These are phyloP conservation scores for Alternaria triticimaculans DNA, from an alignment of 2,329 filamentous ascomycete genomes.

Conservation along the genomic window DNA sequence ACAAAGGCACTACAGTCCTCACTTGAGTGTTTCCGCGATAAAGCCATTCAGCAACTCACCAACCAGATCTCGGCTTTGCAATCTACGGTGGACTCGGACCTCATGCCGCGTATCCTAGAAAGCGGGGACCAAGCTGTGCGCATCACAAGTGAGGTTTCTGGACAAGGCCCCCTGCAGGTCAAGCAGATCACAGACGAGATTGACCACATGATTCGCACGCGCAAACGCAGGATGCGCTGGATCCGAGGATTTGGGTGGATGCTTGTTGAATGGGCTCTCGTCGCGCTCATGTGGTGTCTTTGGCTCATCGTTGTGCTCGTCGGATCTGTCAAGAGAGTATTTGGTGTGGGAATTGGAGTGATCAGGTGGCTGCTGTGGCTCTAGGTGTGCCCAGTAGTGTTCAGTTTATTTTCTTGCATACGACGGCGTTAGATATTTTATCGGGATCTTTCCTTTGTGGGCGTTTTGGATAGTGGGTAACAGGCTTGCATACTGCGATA, in stretches of 20 bases:
- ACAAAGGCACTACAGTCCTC: slow-evolving; percentile 58
- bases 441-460: not conserved
- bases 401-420: slow-evolving; percentile 6
- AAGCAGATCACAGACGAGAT: slow-evolving; percentile 83
- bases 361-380: slow-evolving; percentile 84
- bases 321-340: slow-evolving; percentile 68
- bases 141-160: slow-evolving; percentile 76
- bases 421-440: not conserved
- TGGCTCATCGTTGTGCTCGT: slow-evolving; percentile 87
- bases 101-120: slow-evolving; percentile 67
- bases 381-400: slow-evolving; percentile 14
- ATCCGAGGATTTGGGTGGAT: slow-evolving; percentile 79
- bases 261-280: slow-evolving; percentile 82
- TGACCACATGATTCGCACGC: slow-evolving; percentile 70
- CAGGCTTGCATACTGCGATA: slow-evolving; percentile 10
- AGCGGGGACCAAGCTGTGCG: slow-evolving; percentile 82
- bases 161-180: slow-evolving; percentile 77
- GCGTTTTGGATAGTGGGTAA: not conserved
- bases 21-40: slow-evolving; percentile 57
- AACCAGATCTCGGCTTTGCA: slow-evolving; percentile 52
- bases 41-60: slow-evolving; percentile 54
- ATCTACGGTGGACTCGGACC: slow-evolving; percentile 56
- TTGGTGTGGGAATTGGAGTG: slow-evolving; percentile 64
- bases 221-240: slow-evolving; percentile 77
- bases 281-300: slow-evolving; percentile 92